phyloP scores from a whole-genome alignment of 768 basidiomycete genomes.

The Amyloporia xantha region DNA sequence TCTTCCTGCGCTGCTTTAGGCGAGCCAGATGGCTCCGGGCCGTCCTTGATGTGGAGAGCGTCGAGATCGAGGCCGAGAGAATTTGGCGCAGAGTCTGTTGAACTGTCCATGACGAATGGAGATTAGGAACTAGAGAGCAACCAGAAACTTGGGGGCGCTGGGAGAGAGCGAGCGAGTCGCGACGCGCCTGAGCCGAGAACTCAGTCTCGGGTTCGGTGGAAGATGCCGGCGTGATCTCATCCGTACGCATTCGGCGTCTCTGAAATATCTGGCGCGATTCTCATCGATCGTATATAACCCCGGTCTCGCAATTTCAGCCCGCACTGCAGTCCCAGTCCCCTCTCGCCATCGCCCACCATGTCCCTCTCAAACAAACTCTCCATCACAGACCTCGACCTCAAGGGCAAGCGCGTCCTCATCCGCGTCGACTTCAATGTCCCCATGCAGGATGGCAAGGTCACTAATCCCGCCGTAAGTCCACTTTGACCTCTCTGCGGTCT shows the following conservation, averaged over 20 bases:
- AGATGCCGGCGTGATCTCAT: slow-evolving; percentile 19
- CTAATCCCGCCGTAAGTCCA: slow-evolving; percentile 84
- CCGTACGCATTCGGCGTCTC: slow-evolving; percentile 7
- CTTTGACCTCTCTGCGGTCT: neutral
- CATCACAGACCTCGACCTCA: slow-evolving; percentile 86
- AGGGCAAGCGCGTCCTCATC: slow-evolving; percentile 84
- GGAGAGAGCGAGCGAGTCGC: slow-evolving; percentile 6
- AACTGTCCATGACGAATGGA: slow-evolving; percentile 27
- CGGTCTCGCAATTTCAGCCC: slow-evolving; percentile 5
- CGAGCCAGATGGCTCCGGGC: slow-evolving; percentile 9
- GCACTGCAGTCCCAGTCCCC: slow-evolving; percentile 6
- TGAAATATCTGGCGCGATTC: slow-evolving; percentile 3
- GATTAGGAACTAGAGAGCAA: slow-evolving; percentile 1
- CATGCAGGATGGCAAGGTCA: slow-evolving; percentile 85
- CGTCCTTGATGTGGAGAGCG: slow-evolving; percentile 34
- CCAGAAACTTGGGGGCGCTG: slow-evolving; percentile 1
- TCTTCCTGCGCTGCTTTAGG: slow-evolving; percentile 6
- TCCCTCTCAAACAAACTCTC: slow-evolving; percentile 93
- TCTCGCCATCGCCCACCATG: slow-evolving; percentile 46
- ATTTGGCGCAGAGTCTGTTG: slow-evolving; percentile 41
- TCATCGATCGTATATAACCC: slow-evolving; percentile 13
- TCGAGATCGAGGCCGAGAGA: slow-evolving; percentile 70
- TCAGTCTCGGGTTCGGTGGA: slow-evolving; percentile 5
- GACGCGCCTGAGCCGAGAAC: slow-evolving; percentile 4
- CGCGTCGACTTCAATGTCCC: slow-evolving; percentile 97